Conservation (phyloP, 2,329 filamentous ascomycete species). For the Aspergillus transmontanensis region DNA sequence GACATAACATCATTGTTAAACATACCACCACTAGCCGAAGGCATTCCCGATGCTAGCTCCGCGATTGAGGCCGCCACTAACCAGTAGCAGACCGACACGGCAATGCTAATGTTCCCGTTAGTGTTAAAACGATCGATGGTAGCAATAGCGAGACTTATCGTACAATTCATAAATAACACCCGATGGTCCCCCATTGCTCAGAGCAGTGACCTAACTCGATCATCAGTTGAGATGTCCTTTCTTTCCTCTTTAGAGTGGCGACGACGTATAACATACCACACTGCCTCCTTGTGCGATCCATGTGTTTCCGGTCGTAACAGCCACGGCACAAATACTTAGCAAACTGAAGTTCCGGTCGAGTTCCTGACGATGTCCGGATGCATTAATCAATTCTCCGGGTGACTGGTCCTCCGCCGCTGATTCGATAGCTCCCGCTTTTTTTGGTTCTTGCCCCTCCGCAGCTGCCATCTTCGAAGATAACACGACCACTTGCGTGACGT, state of each 20-base stretch:
- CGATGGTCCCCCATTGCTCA: conserved; percentile 64
- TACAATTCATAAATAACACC: conserved; percentile 65
- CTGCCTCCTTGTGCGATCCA: conserved; percentile 67
- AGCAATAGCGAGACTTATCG: conserved; percentile 4
- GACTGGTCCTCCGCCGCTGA: conserved; percentile 27
- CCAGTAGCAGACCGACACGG: conserved; percentile 58
- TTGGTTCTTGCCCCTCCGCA: conserved; percentile 8
- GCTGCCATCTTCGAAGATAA: conserved; percentile 18
- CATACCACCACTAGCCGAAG: conserved; percentile 58
- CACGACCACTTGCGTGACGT: background rate
- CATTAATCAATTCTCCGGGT: conserved; percentile 57
- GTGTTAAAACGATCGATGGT: background rate
- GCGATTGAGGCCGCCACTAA: conserved; percentile 61
- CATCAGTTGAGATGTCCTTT: background rate
- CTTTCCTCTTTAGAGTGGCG: background rate
- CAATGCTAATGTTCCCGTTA: conserved; percentile 36
- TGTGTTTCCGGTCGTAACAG: conserved; percentile 65
- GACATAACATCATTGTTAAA: background rate
- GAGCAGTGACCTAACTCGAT: conserved; percentile 46
- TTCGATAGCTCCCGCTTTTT: conserved; percentile 29
- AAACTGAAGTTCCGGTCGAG: conserved; percentile 65
- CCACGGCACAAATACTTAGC: conserved; percentile 61
- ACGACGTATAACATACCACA: conserved; percentile 47
- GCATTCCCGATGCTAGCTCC: conserved; percentile 63
- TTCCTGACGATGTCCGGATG: conserved; percentile 66